These are phyloP conservation scores for Pelargonium citronellum DNA, from an alignment of 441 rosid genomes.

Conservation along the genomic window DNA sequence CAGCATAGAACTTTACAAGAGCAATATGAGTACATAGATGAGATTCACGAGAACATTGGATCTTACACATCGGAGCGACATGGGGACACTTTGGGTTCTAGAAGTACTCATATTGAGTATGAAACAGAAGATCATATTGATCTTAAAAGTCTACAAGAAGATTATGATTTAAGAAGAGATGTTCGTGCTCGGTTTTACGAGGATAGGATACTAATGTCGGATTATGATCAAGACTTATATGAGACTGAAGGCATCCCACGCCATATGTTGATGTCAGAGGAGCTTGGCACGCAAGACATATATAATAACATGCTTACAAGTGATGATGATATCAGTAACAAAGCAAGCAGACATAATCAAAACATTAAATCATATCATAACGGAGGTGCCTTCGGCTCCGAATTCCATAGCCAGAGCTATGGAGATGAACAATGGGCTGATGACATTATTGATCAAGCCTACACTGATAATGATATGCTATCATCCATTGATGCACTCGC, in stretches of 20 bases:
- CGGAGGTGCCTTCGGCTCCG: conserved; percentile 11
- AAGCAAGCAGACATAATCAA: conserved; percentile 13
- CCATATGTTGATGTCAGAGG: conserved; percentile 18
- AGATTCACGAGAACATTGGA: not conserved
- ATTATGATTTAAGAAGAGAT: conserved; percentile 18
- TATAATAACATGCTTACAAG: conserved; percentile 9
- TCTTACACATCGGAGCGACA: conserved; percentile 17
- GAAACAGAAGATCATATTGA: conserved; percentile 16
- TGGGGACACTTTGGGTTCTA: conserved; percentile 18
- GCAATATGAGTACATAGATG: conserved; percentile 7
- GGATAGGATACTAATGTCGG: conserved; percentile 15
- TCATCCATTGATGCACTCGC: conserved; percentile 13
- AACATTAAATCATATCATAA: not conserved
- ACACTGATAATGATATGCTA: conserved; percentile 11
- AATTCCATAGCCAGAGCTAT: conserved; percentile 7
- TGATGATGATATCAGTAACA: conserved; percentile 20
- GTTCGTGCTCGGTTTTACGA: conserved; percentile 9
- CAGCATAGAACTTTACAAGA: not conserved
- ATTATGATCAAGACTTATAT: conserved; percentile 11
- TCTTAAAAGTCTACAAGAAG: conserved; percentile 16
- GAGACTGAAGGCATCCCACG: conserved; percentile 17
- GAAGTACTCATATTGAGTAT: conserved; percentile 12
- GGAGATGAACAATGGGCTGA: conserved; percentile 20
- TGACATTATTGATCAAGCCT: conserved; percentile 21
- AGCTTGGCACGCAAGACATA: conserved; percentile 11